A percentile compares a stretch with the other conserved stretches of the same genome.
These are phyloP conservation scores for Acmispon strigosus DNA, from an alignment of 306 rosid species.

Conservation along the genomic window DNA sequence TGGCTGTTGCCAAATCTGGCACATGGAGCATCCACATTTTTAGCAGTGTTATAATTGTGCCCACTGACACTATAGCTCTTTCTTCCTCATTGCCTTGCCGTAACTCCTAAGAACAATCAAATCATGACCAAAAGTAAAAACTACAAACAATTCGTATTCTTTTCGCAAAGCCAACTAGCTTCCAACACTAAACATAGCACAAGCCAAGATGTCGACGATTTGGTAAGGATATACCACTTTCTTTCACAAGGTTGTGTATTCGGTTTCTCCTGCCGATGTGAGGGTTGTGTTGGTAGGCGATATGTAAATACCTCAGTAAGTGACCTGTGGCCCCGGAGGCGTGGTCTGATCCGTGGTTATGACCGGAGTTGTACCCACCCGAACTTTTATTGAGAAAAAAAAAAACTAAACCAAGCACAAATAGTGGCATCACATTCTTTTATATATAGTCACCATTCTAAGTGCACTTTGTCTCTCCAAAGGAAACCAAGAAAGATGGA, in stretches of 20 bases:
- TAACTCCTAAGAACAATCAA: conserved; percentile 60
- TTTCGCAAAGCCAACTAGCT: conserved; percentile 45
- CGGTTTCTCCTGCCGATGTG: too few species aligned
- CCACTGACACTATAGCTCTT: conserved; percentile 25
- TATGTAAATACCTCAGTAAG: too few species aligned
- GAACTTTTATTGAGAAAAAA: too few species aligned
- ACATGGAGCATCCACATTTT: conserved; percentile 19
- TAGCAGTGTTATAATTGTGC: conserved; percentile 7
- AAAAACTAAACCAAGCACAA: background rate
- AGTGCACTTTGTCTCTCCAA: background rate
- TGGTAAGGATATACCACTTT: too few species aligned
- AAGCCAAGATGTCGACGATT: background rate
- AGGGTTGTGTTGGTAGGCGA: too few species aligned
- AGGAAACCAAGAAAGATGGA: conserved; percentile 35
- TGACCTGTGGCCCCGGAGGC: too few species aligned
- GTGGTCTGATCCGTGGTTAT: too few species aligned
- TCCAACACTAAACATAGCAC: background rate
- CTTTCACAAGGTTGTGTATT: too few species aligned
- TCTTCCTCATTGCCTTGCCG: conserved; percentile 34
- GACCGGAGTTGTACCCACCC: too few species aligned
- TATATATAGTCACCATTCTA: conserved; percentile 5
- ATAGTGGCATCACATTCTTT: background rate
- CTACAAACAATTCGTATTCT: conserved; percentile 43
- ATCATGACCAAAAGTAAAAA: conserved; percentile 7
- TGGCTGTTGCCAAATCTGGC: background rate